These are phyloP conservation scores for Tillandsia leiboldiana DNA, from an alignment of 176 grass and related monocot genomes.

Conservation along the genomic window DNA sequence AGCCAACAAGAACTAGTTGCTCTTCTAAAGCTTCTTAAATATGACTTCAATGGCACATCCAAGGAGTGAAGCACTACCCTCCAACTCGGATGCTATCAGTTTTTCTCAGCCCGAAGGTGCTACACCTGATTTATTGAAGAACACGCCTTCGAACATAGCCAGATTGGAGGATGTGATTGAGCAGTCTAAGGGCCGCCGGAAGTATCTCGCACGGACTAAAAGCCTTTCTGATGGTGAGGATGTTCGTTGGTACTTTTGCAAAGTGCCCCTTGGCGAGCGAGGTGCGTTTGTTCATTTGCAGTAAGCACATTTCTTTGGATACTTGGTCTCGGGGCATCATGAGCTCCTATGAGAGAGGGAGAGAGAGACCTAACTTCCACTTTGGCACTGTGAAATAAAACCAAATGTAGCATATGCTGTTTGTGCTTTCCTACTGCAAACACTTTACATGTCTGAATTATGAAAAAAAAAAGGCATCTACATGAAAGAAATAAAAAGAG, in stretches of 20 bases:
- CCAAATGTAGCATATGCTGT: background rate
- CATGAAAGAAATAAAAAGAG: too few species aligned
- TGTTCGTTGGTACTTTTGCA: conserved; percentile 95
- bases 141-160: conserved; percentile 81
- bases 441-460: background rate
- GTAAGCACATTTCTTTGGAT: background rate
- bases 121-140: conserved; percentile 66
- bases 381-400: background rate
- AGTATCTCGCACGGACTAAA: conserved; percentile 82
- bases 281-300: conserved; percentile 23
- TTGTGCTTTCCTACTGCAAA: background rate
- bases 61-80: conserved; percentile 6
- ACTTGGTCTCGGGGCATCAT: background rate
- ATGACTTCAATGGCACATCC: conserved; percentile 8
- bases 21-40: background rate
- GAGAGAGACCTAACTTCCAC: too few species aligned
- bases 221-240: conserved; percentile 85
- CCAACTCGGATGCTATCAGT: conserved; percentile 13
- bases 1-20: background rate
- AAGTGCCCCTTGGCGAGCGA: conserved; percentile 64
- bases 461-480: too few species aligned
- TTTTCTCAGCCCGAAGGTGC: conserved; percentile 23
- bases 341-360: background rate
- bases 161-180: conserved; percentile 72
- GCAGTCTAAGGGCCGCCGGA: conserved; percentile 52